Conservation (phyloP, 208 protist species). For the Entamoeba dispar region DNA sequence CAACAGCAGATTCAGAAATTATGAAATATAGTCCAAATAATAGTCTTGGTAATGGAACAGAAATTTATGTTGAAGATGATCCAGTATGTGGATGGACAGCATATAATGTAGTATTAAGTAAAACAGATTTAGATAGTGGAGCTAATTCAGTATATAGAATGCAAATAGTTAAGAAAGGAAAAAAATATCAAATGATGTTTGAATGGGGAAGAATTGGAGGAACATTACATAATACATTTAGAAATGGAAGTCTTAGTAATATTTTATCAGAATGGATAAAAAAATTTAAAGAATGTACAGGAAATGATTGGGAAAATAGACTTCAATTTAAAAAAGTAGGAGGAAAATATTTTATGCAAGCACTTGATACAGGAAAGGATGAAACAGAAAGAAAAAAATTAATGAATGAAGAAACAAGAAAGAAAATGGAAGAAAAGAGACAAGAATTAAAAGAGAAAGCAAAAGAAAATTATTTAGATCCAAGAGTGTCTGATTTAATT, state of each 20-base stretch:
- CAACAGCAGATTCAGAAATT: not conserved
- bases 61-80: not conserved
- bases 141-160: not conserved
- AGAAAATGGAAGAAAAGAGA: not conserved
- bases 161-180: not conserved
- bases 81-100: not conserved
- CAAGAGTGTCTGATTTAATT: not conserved
- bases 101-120: not conserved
- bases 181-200: not conserved
- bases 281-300: not conserved
- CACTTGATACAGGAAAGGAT: not conserved
- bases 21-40: not conserved
- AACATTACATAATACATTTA: not conserved
- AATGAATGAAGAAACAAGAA: not conserved
- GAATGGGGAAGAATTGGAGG: constrained; percentile 4
- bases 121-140: not conserved
- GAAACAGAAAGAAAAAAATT: not conserved
- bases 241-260: not conserved
- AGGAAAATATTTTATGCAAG: not conserved
- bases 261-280: not conserved
- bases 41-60: not conserved
- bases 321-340: not conserved
- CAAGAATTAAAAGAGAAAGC: not conserved
- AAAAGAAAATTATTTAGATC: not conserved
- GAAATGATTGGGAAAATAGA: not conserved